phyloP scores from a whole-genome alignment of 441 rosid species.

The Monsonia emarginata region DNA sequence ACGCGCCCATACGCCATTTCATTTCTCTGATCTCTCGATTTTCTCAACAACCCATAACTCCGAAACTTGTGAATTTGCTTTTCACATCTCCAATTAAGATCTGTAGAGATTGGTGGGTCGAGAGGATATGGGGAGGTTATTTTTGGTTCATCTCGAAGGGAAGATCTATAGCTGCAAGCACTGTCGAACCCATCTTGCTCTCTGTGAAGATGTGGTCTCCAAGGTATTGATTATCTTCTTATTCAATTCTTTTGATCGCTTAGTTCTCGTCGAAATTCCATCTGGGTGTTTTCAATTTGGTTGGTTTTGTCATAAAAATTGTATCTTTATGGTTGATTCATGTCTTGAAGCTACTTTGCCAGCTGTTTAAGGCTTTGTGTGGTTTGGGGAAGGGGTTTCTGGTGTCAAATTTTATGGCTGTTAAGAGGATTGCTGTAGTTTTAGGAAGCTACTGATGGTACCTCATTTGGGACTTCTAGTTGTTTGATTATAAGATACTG shows the following conservation, averaged over 20 bases:
- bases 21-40: not conserved
- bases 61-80: not conserved
- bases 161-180: conserved; percentile 84
- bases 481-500: not conserved
- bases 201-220: conserved; percentile 60
- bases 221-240: conserved; percentile 44
- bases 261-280: conserved; percentile 11
- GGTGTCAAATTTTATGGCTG: too few species aligned
- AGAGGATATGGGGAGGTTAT: conserved; percentile 70
- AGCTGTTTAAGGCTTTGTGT: not conserved
- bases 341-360: conserved; percentile 1
- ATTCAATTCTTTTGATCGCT: conserved; percentile 7
- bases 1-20: not conserved
- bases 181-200: conserved; percentile 85
- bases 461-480: not conserved
- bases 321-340: not conserved
- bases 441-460: conserved; percentile 8
- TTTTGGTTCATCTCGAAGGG: conserved; percentile 77
- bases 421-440: not conserved
- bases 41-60: not conserved
- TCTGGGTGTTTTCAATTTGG: conserved; percentile 23
- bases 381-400: too few species aligned
- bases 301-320: conserved; percentile 1
- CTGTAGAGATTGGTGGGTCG: conserved; percentile 14
- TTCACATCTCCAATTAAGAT: conserved; percentile 11